phyloP scores from a whole-genome alignment of 1,139 yeast species.

The Debaryomyces subglobosus region DNA sequence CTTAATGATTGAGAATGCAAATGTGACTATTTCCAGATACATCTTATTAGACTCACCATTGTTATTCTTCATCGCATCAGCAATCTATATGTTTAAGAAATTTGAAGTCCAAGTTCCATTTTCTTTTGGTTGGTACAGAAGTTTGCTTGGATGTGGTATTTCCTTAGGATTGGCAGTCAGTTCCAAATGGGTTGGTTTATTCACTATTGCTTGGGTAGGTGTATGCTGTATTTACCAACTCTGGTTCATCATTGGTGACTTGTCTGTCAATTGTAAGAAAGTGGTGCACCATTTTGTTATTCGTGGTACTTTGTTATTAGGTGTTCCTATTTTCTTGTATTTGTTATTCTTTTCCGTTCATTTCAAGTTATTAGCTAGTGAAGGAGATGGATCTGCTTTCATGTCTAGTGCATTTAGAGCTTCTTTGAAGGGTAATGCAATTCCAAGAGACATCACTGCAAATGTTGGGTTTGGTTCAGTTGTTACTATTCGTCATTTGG shows the following conservation, averaged over 20 bases:
- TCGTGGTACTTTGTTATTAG: constrained; percentile 65
- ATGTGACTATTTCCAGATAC: constrained; percentile 85
- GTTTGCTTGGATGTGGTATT: constrained; percentile 73
- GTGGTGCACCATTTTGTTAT: constrained; percentile 55
- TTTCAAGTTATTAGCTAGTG: constrained; percentile 66
- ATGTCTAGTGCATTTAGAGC: constrained; percentile 90
- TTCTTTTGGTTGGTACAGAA: constrained; percentile 66
- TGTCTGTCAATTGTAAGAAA: constrained; percentile 56
- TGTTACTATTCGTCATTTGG: constrained; percentile 76
- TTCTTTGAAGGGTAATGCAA: constrained; percentile 65
- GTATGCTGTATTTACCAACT: constrained; percentile 69
- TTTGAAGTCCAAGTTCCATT: constrained; percentile 82
- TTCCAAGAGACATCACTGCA: constrained; percentile 73
- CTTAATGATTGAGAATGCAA: constrained; percentile 81
- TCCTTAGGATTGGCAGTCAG: constrained; percentile 86
- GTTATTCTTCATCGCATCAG: constrained; percentile 85
- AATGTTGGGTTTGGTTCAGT: constrained; percentile 87
- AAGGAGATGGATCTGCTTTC: constrained; percentile 89
- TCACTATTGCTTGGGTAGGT: constrained; percentile 94
- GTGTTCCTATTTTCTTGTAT: constrained; percentile 71
- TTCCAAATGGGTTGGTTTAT: constrained; percentile 96
- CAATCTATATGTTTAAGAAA: constrained; percentile 78
- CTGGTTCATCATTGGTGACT: constrained; percentile 90
- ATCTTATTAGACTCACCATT: constrained; percentile 91
- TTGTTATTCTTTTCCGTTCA: constrained; percentile 77